These are phyloP conservation scores for Medicago arabica DNA, from an alignment of 306 rosid species.

Conservation along the genomic window DNA sequence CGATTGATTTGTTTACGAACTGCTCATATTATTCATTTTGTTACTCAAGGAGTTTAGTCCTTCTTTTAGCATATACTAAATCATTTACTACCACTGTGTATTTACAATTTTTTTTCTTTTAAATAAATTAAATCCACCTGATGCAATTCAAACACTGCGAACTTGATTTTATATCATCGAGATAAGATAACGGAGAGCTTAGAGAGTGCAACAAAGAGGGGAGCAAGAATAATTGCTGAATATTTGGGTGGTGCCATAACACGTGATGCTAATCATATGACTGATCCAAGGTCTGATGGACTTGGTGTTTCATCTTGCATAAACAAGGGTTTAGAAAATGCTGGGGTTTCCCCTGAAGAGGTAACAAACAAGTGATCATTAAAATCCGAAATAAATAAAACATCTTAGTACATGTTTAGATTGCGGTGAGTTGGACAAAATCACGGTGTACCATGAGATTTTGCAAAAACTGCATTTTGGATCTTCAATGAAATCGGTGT, in stretches of 20 bases:
- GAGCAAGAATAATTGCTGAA: conserved; percentile 66
- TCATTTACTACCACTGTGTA: no score
- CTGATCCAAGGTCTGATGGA: conserved; percentile 75
- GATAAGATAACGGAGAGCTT: conserved; percentile 71
- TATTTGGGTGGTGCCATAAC: conserved; percentile 76
- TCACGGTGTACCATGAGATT: not conserved
- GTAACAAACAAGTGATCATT: conserved; percentile 34
- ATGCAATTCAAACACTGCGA: not conserved
- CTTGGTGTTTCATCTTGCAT: conserved; percentile 79
- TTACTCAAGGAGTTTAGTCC: no score
- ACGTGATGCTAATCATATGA: conserved; percentile 82
- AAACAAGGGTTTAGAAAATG: conserved; percentile 59
- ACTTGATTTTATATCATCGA: not conserved
- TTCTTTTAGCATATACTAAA: no score
- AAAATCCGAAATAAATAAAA: not conserved
- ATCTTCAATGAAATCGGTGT: not conserved
- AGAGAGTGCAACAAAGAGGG: conserved; percentile 73
- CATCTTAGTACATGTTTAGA: not conserved
- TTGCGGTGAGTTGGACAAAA: not conserved
- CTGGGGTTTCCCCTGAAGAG: conserved; percentile 80
- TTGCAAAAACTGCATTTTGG: no score
- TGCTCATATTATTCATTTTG: not conserved
- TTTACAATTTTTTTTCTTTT: no score
- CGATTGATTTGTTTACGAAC: no score
- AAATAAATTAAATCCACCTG: not conserved